These are phyloP conservation scores for Panellus pusillus DNA, from an alignment of 768 basidiomycete genomes.

Conservation along the genomic window DNA sequence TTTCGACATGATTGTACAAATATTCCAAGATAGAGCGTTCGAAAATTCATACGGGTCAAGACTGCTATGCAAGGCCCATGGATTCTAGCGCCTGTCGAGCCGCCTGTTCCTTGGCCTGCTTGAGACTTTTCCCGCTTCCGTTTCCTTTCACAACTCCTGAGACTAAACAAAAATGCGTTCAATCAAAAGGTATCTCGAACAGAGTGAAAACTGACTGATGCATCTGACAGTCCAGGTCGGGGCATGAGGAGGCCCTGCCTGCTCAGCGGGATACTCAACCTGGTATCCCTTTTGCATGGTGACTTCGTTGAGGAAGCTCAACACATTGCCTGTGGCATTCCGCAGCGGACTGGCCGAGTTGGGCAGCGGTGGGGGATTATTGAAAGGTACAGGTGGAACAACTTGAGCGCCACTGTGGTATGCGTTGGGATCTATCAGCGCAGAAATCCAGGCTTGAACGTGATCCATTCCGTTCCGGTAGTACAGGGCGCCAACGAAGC, in stretches of 20 bases:
- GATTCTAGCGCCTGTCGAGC: conserved; percentile 53
- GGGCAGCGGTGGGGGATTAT: conserved; percentile 11
- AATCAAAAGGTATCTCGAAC: background rate
- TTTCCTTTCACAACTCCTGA: conserved; percentile 48
- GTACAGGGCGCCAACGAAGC: conserved; percentile 68
- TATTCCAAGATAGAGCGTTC: too few species aligned
- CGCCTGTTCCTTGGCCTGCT: conserved; percentile 69
- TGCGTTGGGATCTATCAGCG: conserved; percentile 52
- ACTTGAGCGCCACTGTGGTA: conserved; percentile 23
- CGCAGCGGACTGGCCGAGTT: conserved; percentile 15
- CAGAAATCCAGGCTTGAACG: conserved; percentile 60
- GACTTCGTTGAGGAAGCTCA: conserved; percentile 27
- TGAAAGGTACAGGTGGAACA: conserved; percentile 7
- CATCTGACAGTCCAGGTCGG: conserved; percentile 61
- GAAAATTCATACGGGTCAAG: too few species aligned
- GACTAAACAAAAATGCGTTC: conserved; percentile 34
- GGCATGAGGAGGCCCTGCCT: conserved; percentile 50
- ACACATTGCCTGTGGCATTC: conserved; percentile 43
- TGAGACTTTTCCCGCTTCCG: conserved; percentile 60
- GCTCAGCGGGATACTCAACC: conserved; percentile 42
- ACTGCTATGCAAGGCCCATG: conserved; percentile 30
- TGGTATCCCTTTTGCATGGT: conserved; percentile 33
- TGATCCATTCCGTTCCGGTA: conserved; percentile 50
- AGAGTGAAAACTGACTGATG: conserved; percentile 39
- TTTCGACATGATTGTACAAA: conserved; percentile 6